phyloP scores from a whole-genome alignment of 352 stramenopile genomes.

The Pythium brassicae region DNA sequence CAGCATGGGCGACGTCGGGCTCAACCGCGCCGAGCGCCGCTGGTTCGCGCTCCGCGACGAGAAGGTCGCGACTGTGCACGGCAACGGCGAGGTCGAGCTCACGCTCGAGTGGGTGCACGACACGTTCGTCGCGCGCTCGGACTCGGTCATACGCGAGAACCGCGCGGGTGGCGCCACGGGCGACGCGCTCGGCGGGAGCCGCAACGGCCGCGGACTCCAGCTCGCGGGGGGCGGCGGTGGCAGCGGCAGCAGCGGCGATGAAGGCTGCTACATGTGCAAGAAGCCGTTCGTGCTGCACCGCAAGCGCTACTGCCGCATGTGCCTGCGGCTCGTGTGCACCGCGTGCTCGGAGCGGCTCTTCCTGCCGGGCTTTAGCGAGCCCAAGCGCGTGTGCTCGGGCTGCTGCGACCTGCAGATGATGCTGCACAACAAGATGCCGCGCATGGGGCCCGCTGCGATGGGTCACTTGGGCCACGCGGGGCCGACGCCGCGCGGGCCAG shows the following conservation, averaged over 20 bases:
- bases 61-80: conserved; percentile 46
- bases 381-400: conserved; percentile 79
- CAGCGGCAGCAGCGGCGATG: conserved; percentile 21
- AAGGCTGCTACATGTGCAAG: conserved; percentile 80
- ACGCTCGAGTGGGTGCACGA: conserved; percentile 89
- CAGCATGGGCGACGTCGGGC: conserved; percentile 72
- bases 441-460: conserved; percentile 25
- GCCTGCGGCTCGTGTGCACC: conserved; percentile 74
- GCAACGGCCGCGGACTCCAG: conserved; percentile 11
- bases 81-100: conserved; percentile 83
- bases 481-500: conserved; percentile 6
- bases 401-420: conserved; percentile 88
- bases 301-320: conserved; percentile 84
- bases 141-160: conserved; percentile 80
- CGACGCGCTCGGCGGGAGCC: conserved; percentile 3
- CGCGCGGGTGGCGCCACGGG: conserved; percentile 14
- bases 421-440: conserved; percentile 81
- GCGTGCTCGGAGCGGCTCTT: conserved; percentile 86
- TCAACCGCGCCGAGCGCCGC: conserved; percentile 72
- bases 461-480: conserved; percentile 12
- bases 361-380: conserved; percentile 81
- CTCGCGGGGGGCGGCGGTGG: not conserved
- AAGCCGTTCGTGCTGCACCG: conserved; percentile 76
- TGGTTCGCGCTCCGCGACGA: conserved; percentile 83
- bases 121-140: conserved; percentile 83